Evolutionary conservation across 768 basidiomycete genomes (phyloP).

Genomic region (Tylopilus plumbeoviolaceoides): DNA sequence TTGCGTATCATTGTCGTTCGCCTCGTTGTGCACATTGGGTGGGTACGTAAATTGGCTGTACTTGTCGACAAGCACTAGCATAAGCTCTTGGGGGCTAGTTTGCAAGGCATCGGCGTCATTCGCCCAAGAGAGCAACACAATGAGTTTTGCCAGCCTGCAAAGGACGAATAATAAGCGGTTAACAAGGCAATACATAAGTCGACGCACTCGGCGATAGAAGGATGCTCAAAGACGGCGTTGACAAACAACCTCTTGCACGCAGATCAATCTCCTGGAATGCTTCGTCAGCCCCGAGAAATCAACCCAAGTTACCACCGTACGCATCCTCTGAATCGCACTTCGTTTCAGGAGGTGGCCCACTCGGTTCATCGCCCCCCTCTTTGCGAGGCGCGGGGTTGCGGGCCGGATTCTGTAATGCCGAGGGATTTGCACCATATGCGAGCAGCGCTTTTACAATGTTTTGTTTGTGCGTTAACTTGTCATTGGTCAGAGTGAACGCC

Average conservation of each 20-base stretch:
- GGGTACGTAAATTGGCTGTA: conserved; percentile 22
- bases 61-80: conserved; percentile 46
- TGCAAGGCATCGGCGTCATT: conserved; percentile 15
- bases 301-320: not conserved
- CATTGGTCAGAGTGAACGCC: conserved; percentile 70
- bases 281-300: not conserved
- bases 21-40: not conserved
- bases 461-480: conserved; percentile 60
- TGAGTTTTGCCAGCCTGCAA: conserved; percentile 36
- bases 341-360: conserved; percentile 33
- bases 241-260: conserved; percentile 18
- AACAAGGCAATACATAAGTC: not conserved
- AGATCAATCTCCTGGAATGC: conserved; percentile 15
- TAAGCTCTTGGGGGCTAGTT: conserved; percentile 33
- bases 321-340: conserved; percentile 42
- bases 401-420: conserved; percentile 39
- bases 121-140: conserved; percentile 35
- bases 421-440: conserved; percentile 77
- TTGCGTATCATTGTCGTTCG: conserved; percentile 7
- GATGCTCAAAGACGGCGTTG: conserved; percentile 48
- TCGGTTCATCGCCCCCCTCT: conserved; percentile 7
- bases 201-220: conserved; percentile 37
- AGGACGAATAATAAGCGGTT: conserved; percentile 1
- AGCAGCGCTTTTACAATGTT: conserved; percentile 77
- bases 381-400: conserved; percentile 25